Percentiles rank a stretch among this genome's conserved stretches.
Conservation (phyloP, 2,329 filamentous ascomycete genomes). For the Cryphonectria carpinicola region DNA sequence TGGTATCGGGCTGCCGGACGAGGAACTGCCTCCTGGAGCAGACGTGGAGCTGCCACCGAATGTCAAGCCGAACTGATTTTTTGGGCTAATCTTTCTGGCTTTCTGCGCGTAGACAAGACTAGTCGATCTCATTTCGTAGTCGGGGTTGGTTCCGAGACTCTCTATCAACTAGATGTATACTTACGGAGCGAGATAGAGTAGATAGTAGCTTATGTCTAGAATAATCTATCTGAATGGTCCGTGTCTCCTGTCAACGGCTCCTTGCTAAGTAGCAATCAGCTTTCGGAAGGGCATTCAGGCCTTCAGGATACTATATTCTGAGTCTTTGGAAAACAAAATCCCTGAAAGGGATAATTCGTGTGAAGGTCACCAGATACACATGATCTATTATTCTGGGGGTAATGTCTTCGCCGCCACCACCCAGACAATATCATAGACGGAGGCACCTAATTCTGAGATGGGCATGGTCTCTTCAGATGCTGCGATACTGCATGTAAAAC, state of each 20-base stretch:
- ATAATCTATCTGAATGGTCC: background rate
- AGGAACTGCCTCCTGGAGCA: slow-evolving; percentile 24
- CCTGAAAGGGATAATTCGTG: too few species aligned
- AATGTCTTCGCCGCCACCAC: background rate
- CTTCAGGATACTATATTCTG: too few species aligned
- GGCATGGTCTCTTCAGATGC: background rate
- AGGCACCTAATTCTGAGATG: background rate
- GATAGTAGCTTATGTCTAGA: background rate
- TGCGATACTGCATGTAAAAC: background rate
- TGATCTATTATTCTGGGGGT: too few species aligned
- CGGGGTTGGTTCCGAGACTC: background rate
- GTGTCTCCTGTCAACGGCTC: background rate
- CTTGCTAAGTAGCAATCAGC: too few species aligned
- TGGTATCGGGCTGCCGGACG: slow-evolving; percentile 37
- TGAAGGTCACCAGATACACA: too few species aligned
- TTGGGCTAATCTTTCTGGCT: background rate
- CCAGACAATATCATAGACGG: background rate
- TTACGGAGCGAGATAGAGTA: background rate
- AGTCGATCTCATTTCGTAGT: background rate
- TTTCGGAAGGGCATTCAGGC: too few species aligned
- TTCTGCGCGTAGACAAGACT: background rate
- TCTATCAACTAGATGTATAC: background rate
- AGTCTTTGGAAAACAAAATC: background rate
- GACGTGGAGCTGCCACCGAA: slow-evolving; percentile 20
- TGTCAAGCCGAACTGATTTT: slow-evolving; percentile 22